These are phyloP conservation scores for Globisporangium takayamanum DNA, from an alignment of 352 stramenopile species.

Conservation along the genomic window DNA sequence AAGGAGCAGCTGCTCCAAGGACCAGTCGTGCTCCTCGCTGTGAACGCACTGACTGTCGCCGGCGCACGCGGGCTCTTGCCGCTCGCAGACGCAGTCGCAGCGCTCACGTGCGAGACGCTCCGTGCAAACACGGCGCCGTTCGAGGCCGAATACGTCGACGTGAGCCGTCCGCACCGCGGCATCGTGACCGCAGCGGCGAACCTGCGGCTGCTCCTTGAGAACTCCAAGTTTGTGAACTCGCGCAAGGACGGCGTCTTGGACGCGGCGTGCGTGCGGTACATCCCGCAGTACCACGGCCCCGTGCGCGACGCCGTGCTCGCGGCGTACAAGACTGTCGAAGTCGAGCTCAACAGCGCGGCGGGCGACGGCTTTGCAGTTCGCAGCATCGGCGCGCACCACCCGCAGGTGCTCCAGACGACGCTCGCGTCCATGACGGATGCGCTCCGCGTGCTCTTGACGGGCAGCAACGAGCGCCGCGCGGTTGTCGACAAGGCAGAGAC, in stretches of 20 bases:
- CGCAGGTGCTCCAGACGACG: constrained; percentile 56
- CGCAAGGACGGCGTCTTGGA: constrained; percentile 28
- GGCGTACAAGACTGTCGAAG: constrained; percentile 65
- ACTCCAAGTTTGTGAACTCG: constrained; percentile 78
- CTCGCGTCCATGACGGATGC: constrained; percentile 47
- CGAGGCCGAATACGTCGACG: constrained; percentile 80
- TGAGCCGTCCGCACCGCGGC: constrained; percentile 73
- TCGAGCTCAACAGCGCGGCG: constrained; percentile 57
- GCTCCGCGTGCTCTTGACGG: constrained; percentile 48
- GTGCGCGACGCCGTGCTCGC: constrained; percentile 57
- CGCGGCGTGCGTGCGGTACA: constrained; percentile 41
- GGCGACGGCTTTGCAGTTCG: constrained; percentile 14
- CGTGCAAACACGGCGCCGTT: constrained; percentile 65
- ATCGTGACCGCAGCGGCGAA: constrained; percentile 81
- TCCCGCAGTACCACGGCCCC: constrained; percentile 83
- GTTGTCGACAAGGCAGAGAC: constrained; percentile 14
- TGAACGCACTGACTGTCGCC: constrained; percentile 44
- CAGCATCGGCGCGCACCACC: constrained; percentile 36
- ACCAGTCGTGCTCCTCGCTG: constrained; percentile 42
- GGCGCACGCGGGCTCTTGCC: constrained; percentile 60
- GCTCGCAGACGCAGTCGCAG: constrained; percentile 67
- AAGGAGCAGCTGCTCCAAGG: constrained; percentile 27
- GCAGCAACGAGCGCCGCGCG: constrained; percentile 44
- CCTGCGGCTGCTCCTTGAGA: constrained; percentile 84
- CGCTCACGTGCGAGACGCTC: constrained; percentile 78